A percentile compares a stretch with the other conserved stretches of the same genome.
Conservation (phyloP, 208 protist species). For the Acanthamoeba castellanii region DNA sequence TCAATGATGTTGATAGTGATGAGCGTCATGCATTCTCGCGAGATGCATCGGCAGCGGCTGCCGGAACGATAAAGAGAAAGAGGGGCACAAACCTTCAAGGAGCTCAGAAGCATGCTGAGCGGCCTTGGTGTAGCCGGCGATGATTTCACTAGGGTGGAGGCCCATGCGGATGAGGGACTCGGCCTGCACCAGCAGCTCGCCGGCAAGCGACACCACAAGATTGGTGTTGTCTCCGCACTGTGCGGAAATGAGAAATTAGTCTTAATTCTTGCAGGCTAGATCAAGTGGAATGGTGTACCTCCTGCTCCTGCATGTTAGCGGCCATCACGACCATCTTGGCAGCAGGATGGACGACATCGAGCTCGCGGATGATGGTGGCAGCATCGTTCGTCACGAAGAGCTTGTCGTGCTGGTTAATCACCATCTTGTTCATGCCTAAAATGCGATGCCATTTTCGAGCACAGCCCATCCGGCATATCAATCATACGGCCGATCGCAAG, state of each 20-base stretch:
- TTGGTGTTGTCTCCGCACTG: conserved; percentile 99
- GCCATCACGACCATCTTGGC: conserved; percentile 99
- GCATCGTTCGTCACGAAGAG: conserved; percentile 99
- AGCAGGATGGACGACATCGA: conserved; percentile 97
- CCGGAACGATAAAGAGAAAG: background rate
- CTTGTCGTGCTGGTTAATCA: conserved; percentile 99
- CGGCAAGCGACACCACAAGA: conserved; percentile 98
- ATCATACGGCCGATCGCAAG: background rate
- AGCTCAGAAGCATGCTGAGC: conserved; percentile 94
- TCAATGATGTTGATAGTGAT: background rate
- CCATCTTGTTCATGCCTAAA: conserved; percentile 99
- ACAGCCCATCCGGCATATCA: conserved; percentile 44
- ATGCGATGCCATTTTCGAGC: conserved; percentile 54
- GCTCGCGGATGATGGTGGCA: conserved; percentile 99
- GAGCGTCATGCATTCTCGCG: background rate
- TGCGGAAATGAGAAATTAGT: background rate
- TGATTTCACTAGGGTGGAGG: conserved; percentile 98
- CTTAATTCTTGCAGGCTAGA: background rate
- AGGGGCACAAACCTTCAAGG: conserved; percentile 84
- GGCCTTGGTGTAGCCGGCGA: conserved; percentile 98
- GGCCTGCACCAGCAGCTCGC: conserved; percentile 98
- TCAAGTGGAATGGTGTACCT: background rate
- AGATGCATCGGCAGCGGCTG: background rate
- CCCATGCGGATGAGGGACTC: conserved; percentile 96
- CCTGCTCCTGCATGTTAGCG: conserved; percentile 93